Conservation (phyloP, 2,329 filamentous ascomycete genomes). For the Lachnellula suecica region DNA sequence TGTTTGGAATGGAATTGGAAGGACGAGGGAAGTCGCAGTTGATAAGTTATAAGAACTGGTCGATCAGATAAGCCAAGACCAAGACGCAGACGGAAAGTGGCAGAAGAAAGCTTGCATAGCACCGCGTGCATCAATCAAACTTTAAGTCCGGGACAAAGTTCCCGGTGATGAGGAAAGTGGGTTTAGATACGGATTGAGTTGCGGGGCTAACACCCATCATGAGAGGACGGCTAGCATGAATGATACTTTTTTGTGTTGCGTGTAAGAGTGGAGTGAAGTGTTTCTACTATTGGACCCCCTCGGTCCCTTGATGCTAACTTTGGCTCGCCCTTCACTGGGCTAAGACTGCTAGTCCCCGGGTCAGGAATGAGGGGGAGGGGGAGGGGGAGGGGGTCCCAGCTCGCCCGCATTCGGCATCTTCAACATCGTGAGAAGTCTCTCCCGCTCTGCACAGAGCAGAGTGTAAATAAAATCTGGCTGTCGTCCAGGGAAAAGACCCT, state of each 20-base stretch:
- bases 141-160: background rate
- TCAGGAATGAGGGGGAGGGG: background rate
- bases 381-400: background rate
- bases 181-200: background rate
- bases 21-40: background rate
- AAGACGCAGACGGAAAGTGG: background rate
- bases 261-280: no score
- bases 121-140: no score
- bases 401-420: no score
- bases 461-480: no score
- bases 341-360: background rate
- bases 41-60: background rate
- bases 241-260: no score
- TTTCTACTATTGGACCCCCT: no score
- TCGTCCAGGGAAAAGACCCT: no score
- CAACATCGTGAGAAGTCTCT: no score
- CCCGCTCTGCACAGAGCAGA: no score
- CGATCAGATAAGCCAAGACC: background rate
- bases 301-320: no score
- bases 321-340: background rate
- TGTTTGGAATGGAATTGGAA: background rate
- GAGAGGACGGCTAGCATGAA: no score
- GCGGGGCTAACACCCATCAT: no score
- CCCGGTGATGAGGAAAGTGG: background rate
- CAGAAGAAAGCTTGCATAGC: background rate